phyloP scores from a whole-genome alignment of 306 rosid species.

The Casuarina cunninghamiana region DNA sequence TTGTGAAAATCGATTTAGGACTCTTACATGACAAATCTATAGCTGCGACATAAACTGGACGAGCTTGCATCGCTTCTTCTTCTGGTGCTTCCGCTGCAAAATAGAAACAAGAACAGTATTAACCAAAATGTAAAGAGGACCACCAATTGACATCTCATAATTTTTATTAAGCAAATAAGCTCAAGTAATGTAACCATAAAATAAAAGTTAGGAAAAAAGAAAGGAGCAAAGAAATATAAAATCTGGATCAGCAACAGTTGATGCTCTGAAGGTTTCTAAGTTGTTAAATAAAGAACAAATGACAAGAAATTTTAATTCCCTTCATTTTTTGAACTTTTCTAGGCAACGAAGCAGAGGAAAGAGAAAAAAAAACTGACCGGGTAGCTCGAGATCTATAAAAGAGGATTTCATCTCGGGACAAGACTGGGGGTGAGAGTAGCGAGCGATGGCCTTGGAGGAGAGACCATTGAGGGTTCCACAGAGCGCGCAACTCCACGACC shows the following conservation, averaged over 20 bases:
- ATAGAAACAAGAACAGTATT: neutral
- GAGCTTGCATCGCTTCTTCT: slow-evolving; percentile 60
- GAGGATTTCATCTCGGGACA: slow-evolving; percentile 90
- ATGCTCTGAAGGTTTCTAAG: neutral
- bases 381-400: slow-evolving; percentile 91
- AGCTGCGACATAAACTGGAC: slow-evolving; percentile 96
- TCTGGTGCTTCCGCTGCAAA: slow-evolving; percentile 55
- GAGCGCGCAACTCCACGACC: slow-evolving; percentile 89
- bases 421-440: slow-evolving; percentile 72
- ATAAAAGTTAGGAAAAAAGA: neutral
- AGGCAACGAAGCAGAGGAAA: neutral
- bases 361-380: slow-evolving; percentile 33
- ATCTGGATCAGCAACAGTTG: neutral
- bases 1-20: neutral
- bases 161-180: neutral
- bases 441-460: slow-evolving; percentile 64
- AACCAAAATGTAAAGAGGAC: neutral
- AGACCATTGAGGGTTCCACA: slow-evolving; percentile 93
- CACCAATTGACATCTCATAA: neutral
- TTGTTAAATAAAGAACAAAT: neutral
- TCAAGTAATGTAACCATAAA: neutral
- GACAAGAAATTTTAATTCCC: neutral
- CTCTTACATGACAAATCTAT: slow-evolving; percentile 89
- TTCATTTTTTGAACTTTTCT: slow-evolving; percentile 14
- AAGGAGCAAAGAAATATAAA: neutral